Conservation (phyloP, 2,329 filamentous ascomycete species). For the Colletotrichum tamarilloi region DNA sequence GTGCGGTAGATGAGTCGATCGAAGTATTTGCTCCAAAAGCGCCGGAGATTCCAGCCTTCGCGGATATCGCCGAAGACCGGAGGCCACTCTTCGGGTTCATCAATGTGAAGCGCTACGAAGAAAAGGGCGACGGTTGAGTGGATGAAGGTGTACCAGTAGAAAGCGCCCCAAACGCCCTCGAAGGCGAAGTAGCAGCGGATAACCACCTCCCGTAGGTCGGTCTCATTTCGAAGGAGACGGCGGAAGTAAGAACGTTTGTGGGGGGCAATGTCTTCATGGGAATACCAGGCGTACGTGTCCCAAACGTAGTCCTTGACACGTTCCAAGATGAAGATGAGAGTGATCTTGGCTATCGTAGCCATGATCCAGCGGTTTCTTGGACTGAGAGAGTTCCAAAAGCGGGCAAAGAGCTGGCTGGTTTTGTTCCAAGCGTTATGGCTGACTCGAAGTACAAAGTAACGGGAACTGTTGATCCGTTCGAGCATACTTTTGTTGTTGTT, state of each 20-base stretch:
- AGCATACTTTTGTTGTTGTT: not conserved
- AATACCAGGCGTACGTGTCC: not conserved
- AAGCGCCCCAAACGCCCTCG: constrained; percentile 26
- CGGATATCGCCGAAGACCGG: constrained; percentile 36
- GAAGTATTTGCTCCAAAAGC: constrained; percentile 38
- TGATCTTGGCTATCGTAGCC: not conserved
- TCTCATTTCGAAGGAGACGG: constrained; percentile 1
- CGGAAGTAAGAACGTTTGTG: constrained; percentile 16
- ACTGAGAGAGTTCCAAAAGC: not conserved
- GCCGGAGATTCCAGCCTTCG: constrained; percentile 35
- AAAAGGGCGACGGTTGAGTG: constrained; percentile 18
- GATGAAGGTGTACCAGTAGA: constrained; percentile 20
- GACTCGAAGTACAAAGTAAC: not conserved
- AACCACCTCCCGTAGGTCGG: not conserved
- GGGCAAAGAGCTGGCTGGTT: not conserved
- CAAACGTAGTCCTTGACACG: not conserved
- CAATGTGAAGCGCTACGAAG: constrained; percentile 23
- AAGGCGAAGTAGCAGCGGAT: constrained; percentile 21
- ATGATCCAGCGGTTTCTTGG: constrained; percentile 3
- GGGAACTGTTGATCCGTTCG: not conserved
- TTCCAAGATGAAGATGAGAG: not conserved
- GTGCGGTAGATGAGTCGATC: constrained; percentile 36
- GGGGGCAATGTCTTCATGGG: not conserved
- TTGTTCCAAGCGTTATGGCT: not conserved
- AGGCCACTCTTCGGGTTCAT: constrained; percentile 38